Evolutionary conservation across 192 early-diverging fungal species (phyloP).

Genomic region (Podochytrium sp.): DNA sequence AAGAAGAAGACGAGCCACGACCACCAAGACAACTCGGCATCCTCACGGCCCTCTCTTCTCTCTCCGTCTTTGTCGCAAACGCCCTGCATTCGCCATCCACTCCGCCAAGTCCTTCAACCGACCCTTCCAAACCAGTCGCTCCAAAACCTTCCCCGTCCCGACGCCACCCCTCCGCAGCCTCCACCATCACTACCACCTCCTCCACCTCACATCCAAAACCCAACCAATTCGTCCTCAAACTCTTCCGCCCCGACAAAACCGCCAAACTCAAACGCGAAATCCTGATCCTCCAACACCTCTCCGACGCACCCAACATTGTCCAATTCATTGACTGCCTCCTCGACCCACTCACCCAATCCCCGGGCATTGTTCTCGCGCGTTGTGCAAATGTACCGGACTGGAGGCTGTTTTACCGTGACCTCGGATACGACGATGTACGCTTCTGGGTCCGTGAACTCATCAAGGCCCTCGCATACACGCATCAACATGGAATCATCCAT

Average conservation of each 20-base stretch:
- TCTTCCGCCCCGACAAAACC: constrained; percentile 35
- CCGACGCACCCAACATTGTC: constrained; percentile 50
- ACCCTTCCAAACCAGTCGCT: no score
- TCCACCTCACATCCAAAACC: neutral
- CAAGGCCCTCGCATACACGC: constrained; percentile 36
- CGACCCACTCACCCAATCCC: constrained; percentile 26
- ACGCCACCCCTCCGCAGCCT: neutral
- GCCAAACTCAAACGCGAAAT: constrained; percentile 46
- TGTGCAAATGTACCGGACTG: constrained; percentile 33
- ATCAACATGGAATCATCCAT: constrained; percentile 54
- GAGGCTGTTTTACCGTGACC: constrained; percentile 39
- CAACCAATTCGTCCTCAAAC: constrained; percentile 36
- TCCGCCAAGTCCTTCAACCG: no score
- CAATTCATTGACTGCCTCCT: constrained; percentile 15
- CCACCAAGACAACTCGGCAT: no score
- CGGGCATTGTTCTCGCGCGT: constrained; percentile 35
- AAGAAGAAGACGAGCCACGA: no score
- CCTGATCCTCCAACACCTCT: constrained; percentile 42
- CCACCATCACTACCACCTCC: neutral
- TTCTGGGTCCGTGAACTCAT: constrained; percentile 40
- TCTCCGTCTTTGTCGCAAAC: no score
- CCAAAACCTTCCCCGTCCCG: neutral
- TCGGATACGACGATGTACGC: constrained; percentile 36
- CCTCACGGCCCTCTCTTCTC: neutral
- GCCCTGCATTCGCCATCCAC: no score